phyloP scores from a whole-genome alignment of 768 basidiomycete genomes.

The Phanerodontia chrysosporium region DNA sequence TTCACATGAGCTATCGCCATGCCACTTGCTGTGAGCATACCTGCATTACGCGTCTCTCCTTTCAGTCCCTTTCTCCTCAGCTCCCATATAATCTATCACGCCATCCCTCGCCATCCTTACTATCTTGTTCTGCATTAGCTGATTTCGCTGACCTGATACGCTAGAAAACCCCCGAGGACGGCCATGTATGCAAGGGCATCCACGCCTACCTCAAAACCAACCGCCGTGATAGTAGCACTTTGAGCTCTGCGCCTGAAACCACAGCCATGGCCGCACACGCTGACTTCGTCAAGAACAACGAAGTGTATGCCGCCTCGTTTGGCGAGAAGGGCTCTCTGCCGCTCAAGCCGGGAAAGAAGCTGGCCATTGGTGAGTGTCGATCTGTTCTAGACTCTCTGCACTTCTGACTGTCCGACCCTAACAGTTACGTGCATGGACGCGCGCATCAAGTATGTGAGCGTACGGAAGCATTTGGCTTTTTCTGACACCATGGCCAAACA shows the following conservation, averaged over 20 bases:
- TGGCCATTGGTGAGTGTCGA: constrained; percentile 30
- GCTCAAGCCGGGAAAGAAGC: constrained; percentile 39
- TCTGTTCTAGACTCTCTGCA: background rate
- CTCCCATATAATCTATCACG: constrained; percentile 1
- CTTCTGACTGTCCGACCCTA: background rate
- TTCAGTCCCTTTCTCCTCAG: background rate
- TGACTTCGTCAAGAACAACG: constrained; percentile 38
- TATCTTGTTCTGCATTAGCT: background rate
- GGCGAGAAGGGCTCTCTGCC: constrained; percentile 38
- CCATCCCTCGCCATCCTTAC: constrained; percentile 12
- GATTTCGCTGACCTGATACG: background rate
- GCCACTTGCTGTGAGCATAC: constrained; percentile 6
- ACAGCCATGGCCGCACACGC: constrained; percentile 21
- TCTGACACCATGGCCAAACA: constrained; percentile 20
- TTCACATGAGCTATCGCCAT: background rate
- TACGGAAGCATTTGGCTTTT: background rate
- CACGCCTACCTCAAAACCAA: constrained; percentile 7
- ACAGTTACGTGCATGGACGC: constrained; percentile 74
- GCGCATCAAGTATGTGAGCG: constrained; percentile 50
- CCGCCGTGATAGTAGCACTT: constrained; percentile 8
- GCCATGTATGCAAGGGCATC: background rate
- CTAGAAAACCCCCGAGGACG: constrained; percentile 12
- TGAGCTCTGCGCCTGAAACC: constrained; percentile 1
- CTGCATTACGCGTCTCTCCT: background rate
- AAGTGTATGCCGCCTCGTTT: constrained; percentile 42